Evolutionary conservation across 768 basidiomycete genomes (phyloP).

Genomic region (Pleurotus salmoneostramineus): DNA sequence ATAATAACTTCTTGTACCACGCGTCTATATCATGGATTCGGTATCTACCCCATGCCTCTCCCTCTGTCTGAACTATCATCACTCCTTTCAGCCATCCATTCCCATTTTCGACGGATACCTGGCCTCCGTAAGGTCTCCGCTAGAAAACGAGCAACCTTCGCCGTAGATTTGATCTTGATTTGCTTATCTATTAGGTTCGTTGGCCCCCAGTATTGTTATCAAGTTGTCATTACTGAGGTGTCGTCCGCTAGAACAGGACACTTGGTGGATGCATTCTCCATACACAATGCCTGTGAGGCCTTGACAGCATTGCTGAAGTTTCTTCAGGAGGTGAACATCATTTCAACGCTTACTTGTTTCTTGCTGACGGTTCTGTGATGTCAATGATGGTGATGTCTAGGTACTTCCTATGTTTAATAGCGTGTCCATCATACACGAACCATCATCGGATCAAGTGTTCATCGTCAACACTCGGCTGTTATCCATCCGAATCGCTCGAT

Average conservation of each 20-base stretch:
- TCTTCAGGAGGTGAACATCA: slow-evolving; percentile 32
- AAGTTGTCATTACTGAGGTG: neutral
- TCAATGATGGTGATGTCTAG: slow-evolving; percentile 3
- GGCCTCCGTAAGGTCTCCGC: slow-evolving; percentile 13
- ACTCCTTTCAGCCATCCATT: slow-evolving; percentile 5
- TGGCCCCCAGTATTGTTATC: neutral
- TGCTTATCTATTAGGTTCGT: slow-evolving; percentile 36
- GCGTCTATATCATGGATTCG: neutral
- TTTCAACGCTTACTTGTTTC: neutral
- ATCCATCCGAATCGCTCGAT: slow-evolving; percentile 8
- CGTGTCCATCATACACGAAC: slow-evolving; percentile 43
- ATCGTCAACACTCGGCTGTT: slow-evolving; percentile 40
- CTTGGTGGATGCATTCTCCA: slow-evolving; percentile 44
- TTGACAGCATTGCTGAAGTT: slow-evolving; percentile 30
- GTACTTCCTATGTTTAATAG: slow-evolving; percentile 28
- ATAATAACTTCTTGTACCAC: neutral
- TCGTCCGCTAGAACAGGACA: slow-evolving; percentile 35
- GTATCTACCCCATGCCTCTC: slow-evolving; percentile 10
- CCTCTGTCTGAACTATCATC: slow-evolving; percentile 32
- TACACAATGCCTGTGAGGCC: slow-evolving; percentile 26
- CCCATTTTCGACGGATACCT: slow-evolving; percentile 8
- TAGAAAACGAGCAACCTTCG: slow-evolving; percentile 23
- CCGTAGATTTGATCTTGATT: slow-evolving; percentile 37
- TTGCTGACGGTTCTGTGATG: neutral
- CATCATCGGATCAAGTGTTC: slow-evolving; percentile 47